These are phyloP conservation scores for Leishmania lainsoni DNA, from an alignment of 208 protist species.

Conservation along the genomic window DNA sequence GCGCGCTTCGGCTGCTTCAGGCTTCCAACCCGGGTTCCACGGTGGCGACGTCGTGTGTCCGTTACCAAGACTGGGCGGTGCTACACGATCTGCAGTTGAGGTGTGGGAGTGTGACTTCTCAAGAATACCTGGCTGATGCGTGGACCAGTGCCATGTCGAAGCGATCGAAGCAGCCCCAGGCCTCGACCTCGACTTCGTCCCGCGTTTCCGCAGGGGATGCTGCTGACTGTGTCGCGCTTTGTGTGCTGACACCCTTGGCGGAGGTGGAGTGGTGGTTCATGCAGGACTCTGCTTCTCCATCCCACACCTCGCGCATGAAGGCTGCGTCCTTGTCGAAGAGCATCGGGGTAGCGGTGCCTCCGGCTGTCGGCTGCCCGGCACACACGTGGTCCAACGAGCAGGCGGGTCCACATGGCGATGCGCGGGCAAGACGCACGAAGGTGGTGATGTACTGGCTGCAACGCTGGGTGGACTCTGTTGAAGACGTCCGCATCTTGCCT, in stretches of 20 bases:
- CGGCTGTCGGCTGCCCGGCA: conserved; percentile 14
- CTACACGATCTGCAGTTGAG: conserved; percentile 2
- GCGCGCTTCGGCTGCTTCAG: not conserved
- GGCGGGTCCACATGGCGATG: not conserved
- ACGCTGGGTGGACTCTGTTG: conserved; percentile 17
- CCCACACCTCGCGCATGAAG: not conserved
- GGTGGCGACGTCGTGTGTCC: conserved; percentile 6
- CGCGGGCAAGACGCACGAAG: not conserved
- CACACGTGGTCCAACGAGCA: conserved; percentile 2
- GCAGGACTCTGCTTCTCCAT: not conserved
- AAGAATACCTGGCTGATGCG: not conserved
- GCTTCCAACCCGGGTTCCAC: not conserved
- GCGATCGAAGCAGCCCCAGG: not conserved
- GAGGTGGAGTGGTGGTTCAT: conserved; percentile 34
- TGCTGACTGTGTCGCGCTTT: not conserved
- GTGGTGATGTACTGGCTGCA: conserved; percentile 21
- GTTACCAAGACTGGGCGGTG: conserved; percentile 25
- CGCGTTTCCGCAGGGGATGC: no score
- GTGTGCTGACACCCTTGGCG: conserved; percentile 18
- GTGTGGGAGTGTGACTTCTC: not conserved
- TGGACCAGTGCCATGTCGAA: not conserved
- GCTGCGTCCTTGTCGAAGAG: not conserved
- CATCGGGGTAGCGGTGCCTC: conserved; percentile 11
- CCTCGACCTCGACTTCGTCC: not conserved
- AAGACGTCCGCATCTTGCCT: conserved; percentile 5